Percentiles rank a stretch among this genome's conserved stretches.
Conservation (phyloP, 371 early-diverging fungal species). For the Capillidium rhysosporum region DNA sequence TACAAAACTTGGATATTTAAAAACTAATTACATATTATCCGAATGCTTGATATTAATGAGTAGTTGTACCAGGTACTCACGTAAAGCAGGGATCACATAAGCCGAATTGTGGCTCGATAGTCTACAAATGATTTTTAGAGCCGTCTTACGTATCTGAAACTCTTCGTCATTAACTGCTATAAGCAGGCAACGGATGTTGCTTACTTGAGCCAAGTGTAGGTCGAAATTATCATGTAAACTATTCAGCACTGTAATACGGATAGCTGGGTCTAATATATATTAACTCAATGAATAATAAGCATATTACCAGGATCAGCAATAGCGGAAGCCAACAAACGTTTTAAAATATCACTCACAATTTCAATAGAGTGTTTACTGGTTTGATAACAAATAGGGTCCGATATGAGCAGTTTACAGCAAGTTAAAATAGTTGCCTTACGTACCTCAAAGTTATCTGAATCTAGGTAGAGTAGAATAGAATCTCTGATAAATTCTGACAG, state of each 20-base stretch:
- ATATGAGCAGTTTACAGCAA: slow-evolving; percentile 60
- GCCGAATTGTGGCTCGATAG: slow-evolving; percentile 77
- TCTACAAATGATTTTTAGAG: slow-evolving; percentile 72
- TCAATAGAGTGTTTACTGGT: slow-evolving; percentile 68
- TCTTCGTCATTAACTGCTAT: slow-evolving; percentile 85
- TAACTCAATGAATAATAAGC: too few species aligned
- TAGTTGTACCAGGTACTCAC: slow-evolving; percentile 72
- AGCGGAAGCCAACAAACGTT: slow-evolving; percentile 68
- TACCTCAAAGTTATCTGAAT: slow-evolving; percentile 62
- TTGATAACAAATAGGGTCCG: slow-evolving; percentile 53
- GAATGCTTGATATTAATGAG: slow-evolving; percentile 88
- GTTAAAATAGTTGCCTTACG: slow-evolving; percentile 77
- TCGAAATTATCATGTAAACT: slow-evolving; percentile 71
- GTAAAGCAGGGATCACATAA: slow-evolving; percentile 75
- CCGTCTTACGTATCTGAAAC: slow-evolving; percentile 70
- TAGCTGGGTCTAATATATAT: slow-evolving; percentile 37
- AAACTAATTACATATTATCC: slow-evolving; percentile 11
- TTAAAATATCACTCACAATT: slow-evolving; percentile 74
- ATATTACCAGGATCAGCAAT: slow-evolving; percentile 46
- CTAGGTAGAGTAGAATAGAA: slow-evolving; percentile 65
- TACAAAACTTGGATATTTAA: too few species aligned
- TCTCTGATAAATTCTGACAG: slow-evolving; percentile 82
- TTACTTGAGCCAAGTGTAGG: slow-evolving; percentile 73
- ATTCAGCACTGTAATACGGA: slow-evolving; percentile 59
- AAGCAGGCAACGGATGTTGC: slow-evolving; percentile 71